Percentiles rank a stretch among this genome's conserved stretches.
These are phyloP conservation scores for Meira miltonrushii DNA, from an alignment of 1,284 basidiomycete genomes.

Conservation along the genomic window DNA sequence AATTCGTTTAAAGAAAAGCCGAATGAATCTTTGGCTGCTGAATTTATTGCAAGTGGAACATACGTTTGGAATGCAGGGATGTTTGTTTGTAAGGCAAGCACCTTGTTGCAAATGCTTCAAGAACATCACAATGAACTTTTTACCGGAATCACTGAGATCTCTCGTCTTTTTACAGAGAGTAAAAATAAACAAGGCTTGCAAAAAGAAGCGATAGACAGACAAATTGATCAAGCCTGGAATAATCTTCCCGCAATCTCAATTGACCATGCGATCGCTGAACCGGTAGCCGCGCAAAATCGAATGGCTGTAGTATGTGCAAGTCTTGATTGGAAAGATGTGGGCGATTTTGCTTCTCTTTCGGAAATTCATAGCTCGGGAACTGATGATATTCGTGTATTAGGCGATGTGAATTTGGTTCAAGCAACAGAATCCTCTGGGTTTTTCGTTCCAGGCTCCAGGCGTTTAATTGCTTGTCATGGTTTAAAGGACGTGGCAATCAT, in stretches of 20 bases:
- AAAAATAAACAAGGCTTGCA: not conserved
- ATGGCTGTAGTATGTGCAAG: constrained; percentile 6
- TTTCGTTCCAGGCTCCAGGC: constrained; percentile 31
- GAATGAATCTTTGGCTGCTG: not conserved
- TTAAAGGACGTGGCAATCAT: constrained; percentile 49
- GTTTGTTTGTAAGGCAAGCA: constrained; percentile 5
- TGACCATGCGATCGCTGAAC: constrained; percentile 13
- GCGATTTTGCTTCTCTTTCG: constrained; percentile 1
- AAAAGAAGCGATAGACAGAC: not conserved
- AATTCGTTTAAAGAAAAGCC: constrained; percentile 12
- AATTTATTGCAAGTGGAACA: not conserved
- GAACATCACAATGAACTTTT: not conserved
- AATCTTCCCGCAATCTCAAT: constrained; percentile 5
- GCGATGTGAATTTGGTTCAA: not conserved
- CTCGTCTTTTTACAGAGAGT: not conserved
- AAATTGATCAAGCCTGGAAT: not conserved
- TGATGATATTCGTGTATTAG: not conserved
- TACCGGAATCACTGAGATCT: not conserved
- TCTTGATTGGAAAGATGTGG: constrained; percentile 10
- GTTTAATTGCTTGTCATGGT: constrained; percentile 47
- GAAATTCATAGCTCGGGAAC: not conserved
- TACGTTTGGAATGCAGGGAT: constrained; percentile 13
- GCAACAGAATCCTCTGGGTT: not conserved
- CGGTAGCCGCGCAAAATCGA: not conserved
- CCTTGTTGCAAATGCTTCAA: constrained; percentile 3